Evolutionary conservation across 768 basidiomycete species (phyloP).

Genomic region (Xerocomus brunneocitrinus): DNA sequence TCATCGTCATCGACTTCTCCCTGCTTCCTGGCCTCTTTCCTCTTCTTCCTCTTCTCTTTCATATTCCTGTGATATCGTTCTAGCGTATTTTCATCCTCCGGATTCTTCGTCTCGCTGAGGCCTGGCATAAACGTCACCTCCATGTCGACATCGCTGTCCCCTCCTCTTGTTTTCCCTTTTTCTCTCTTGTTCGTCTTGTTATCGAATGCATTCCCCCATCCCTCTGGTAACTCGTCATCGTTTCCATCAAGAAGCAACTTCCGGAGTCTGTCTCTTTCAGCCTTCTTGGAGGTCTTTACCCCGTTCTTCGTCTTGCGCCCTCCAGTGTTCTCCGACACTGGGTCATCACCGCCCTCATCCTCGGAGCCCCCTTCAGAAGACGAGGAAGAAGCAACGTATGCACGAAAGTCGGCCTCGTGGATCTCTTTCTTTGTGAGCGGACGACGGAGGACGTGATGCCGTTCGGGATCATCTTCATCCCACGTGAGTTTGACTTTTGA

Average conservation of each 20-base stretch:
- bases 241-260: slow-evolving; percentile 65
- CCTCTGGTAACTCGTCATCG: slow-evolving; percentile 72
- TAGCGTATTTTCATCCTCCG: slow-evolving; percentile 78
- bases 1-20: slow-evolving; percentile 20
- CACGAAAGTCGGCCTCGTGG: slow-evolving; percentile 86
- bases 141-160: slow-evolving; percentile 65
- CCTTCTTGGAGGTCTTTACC: slow-evolving; percentile 33
- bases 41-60: slow-evolving; percentile 81
- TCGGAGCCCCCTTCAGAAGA: slow-evolving; percentile 56
- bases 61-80: slow-evolving; percentile 87
- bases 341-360: slow-evolving; percentile 9
- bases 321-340: slow-evolving; percentile 1
- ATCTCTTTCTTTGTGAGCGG: slow-evolving; percentile 78
- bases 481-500: slow-evolving; percentile 98
- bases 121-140: slow-evolving; percentile 94
- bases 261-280: slow-evolving; percentile 69
- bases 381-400: slow-evolving; percentile 67
- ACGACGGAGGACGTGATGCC: slow-evolving; percentile 74
- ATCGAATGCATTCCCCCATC: slow-evolving; percentile 58
- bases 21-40: slow-evolving; percentile 58
- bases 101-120: slow-evolving; percentile 50
- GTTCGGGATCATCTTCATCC: slow-evolving; percentile 95
- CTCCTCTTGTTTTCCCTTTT: slow-evolving; percentile 10
- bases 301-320: slow-evolving; percentile 8
- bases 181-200: slow-evolving; percentile 7